Base-by-base conservation (phyloP, 495 filamentous ascomycete species). In the Parmelia sp. region DNA sequence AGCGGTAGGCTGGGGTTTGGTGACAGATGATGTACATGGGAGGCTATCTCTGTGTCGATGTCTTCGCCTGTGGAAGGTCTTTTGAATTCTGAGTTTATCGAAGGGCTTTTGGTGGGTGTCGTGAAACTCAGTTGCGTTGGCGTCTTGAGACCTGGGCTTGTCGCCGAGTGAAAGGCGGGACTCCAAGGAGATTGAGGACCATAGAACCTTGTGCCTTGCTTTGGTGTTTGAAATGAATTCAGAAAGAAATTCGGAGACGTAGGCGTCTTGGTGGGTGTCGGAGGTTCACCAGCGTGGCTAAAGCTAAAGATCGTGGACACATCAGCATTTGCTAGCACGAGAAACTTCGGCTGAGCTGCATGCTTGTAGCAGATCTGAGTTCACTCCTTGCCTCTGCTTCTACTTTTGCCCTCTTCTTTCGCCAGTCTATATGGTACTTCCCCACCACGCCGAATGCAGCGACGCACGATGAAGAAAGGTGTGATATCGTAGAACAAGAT, bases 211-310 rank as follows among this genome's bases (percentile, higher is more conserved):
- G 78, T 79, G 63, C 82, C 80, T 68, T 81, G 78, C 71, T 86
- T 88, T 25, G 88, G 87, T 19, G 88, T 90, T 64, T 86, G 83
- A 72, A 90, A 88, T 61, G 83, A 76, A 44, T 81, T 78, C 68
- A 80, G 84, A 68, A 83, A 83, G 56, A 90, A 87, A 44, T 78
- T 75, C 62, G 81, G 71, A 56, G 86, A 86, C 31, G 81, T 88
- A 66, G 89, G 88, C 49, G 88, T 91, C 74, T 84, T 86, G 71
- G 85, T 88, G 29, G 88, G 88, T 63, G 89, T 91, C 61, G 86
- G 87, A 73, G 89, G 88, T 79, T 88, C 84, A 80, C 84, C 86
- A 82, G 85, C 83, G 80, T 87, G 85, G 82, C 81, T 88, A 85
- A 89, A 90, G 83, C 88, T 90, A 69, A 14, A n/a, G 51, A 42